Evolutionary conservation across 768 basidiomycete genomes (phyloP), one percentile per base, ranked within the genome.

Genomic region (Epithele typhae): DNA sequence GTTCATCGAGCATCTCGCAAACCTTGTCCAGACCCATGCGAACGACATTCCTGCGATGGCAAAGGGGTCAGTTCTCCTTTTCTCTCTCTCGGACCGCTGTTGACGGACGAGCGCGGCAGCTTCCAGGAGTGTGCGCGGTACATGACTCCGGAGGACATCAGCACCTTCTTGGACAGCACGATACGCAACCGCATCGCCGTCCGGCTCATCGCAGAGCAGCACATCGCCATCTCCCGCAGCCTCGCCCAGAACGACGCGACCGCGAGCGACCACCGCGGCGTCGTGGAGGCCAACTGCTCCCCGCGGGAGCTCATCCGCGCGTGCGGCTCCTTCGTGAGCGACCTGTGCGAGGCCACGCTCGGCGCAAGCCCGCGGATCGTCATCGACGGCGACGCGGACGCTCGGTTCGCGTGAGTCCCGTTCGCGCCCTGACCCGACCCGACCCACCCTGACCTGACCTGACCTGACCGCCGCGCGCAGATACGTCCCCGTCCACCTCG

Each of bases 21-120:
- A 74, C 27, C 66, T 94, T 17, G 90, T 94, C 3, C 77, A 79
- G 49, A 73, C 75, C 43, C 92, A 94, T 60, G 76, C 85, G 1
- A 85, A 93, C 64, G 92, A 94, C 62, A 89, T 94, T 40, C 91
- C 91, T 1, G 86, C 84, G 12, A 79, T 94, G 78, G 91, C 92
- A 3, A 92, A 91, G 67, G 92, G 92, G 89, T 84, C 52, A 40
- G 52, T 62, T 12, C n/a, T 38, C 23, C 36, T n/a, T 22, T 11
- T 19, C 4, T 11, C 5, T 0, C 15, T 40, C 10, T n/a, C n/a
- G n/a, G n/a, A n/a, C n/a, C n/a, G 19, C 4, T 1, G 4, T 18
- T 11, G 27, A 22, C 23, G 14, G 18, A 15, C 40, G 4, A 9
- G 34, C 51, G 45, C n/a, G 41, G 11, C 45, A 88, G 92, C 40